Percentiles rank a stretch among this genome's conserved stretches.
Conservation (phyloP, 2,329 filamentous ascomycete genomes). For the Aspergillus sp. region DNA sequence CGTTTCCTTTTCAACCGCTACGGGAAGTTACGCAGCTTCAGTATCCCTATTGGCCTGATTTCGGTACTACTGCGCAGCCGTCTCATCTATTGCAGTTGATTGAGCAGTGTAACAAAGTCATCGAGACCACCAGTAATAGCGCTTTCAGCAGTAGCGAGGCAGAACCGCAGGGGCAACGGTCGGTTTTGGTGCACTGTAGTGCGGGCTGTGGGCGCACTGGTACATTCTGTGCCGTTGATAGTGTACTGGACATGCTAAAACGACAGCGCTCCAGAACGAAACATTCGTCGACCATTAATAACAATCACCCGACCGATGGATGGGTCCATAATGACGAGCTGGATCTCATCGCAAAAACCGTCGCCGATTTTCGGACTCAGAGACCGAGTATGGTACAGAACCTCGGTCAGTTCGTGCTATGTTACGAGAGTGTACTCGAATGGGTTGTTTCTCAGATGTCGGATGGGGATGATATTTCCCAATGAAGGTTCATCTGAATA, state of each 20-base stretch:
- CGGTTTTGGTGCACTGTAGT: slow-evolving; percentile 89
- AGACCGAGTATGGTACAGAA: slow-evolving; percentile 95
- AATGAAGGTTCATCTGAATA: neutral
- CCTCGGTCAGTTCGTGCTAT: slow-evolving; percentile 85
- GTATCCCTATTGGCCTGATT: slow-evolving; percentile 95
- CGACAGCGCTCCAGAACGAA: slow-evolving; percentile 54
- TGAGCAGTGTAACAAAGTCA: slow-evolving; percentile 72
- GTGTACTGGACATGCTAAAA: slow-evolving; percentile 92
- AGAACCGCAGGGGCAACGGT: slow-evolving; percentile 50
- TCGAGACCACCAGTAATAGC: slow-evolving; percentile 32
- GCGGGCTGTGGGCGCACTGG: slow-evolving; percentile 93
- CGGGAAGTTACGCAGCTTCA: slow-evolving; percentile 92
- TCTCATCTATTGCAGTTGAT: slow-evolving; percentile 79
- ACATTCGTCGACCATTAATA: slow-evolving; percentile 8
- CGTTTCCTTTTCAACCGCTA: slow-evolving; percentile 74
- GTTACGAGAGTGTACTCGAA: slow-evolving; percentile 90
- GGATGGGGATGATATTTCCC: slow-evolving; percentile 3
- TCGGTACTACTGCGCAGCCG: slow-evolving; percentile 84
- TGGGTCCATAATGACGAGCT: slow-evolving; percentile 66
- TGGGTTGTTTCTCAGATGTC: slow-evolving; percentile 55
- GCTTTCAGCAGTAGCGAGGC: slow-evolving; percentile 45
- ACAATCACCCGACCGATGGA: slow-evolving; percentile 32
- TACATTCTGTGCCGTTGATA: slow-evolving; percentile 94
- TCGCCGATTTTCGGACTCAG: slow-evolving; percentile 84
- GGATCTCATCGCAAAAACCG: slow-evolving; percentile 78